phyloP scores from a whole-genome alignment of 2,329 filamentous ascomycete genomes.

The Dactylellina leptospora region DNA sequence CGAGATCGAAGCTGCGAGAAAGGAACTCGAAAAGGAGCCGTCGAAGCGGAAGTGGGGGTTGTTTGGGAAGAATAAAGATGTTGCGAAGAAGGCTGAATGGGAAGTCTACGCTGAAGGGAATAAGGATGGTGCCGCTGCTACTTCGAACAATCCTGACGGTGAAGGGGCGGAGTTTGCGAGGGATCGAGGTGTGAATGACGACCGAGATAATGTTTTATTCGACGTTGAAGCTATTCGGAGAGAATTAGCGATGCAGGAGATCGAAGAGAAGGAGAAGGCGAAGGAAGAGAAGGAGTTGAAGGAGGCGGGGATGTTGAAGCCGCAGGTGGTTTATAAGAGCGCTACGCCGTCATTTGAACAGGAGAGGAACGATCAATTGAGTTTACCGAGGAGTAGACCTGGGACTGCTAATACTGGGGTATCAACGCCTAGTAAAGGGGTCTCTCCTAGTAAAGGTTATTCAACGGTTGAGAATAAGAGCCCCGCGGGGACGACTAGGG shows the following conservation, averaged over 20 bases:
- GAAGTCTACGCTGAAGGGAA: constrained; percentile 55
- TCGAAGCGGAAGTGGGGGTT: constrained; percentile 54
- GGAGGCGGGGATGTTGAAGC: constrained; percentile 70
- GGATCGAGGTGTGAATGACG: constrained; percentile 58
- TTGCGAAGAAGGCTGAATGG: constrained; percentile 60
- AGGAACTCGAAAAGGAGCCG: constrained; percentile 53
- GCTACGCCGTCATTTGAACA: constrained; percentile 12
- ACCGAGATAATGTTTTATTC: constrained; percentile 74
- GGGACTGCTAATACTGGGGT: constrained; percentile 55
- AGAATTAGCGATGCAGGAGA: constrained; percentile 77
- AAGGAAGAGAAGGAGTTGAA: constrained; percentile 73
- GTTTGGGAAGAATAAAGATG: constrained; percentile 85
- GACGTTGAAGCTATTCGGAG: constrained; percentile 93
- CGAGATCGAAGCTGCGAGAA: constrained; percentile 49
- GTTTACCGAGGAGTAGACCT: constrained; percentile 58
- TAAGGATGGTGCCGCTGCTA: constrained; percentile 60
- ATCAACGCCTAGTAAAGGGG: constrained; percentile 11
- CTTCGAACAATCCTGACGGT: constrained; percentile 65
- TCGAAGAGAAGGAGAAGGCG: constrained; percentile 61
- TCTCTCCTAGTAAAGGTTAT: constrained; percentile 13
- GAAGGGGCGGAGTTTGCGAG: constrained; percentile 59
- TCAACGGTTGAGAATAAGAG: constrained; percentile 12
- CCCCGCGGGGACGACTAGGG: constrained; percentile 28
- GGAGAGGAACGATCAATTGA: constrained; percentile 22
- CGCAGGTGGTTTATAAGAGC: constrained; percentile 58